Evolutionary conservation across 2,329 filamentous ascomycete species (phyloP), one percentile per base, ranked within the genome.

Genomic region (Eurotiales sp.): DNA sequence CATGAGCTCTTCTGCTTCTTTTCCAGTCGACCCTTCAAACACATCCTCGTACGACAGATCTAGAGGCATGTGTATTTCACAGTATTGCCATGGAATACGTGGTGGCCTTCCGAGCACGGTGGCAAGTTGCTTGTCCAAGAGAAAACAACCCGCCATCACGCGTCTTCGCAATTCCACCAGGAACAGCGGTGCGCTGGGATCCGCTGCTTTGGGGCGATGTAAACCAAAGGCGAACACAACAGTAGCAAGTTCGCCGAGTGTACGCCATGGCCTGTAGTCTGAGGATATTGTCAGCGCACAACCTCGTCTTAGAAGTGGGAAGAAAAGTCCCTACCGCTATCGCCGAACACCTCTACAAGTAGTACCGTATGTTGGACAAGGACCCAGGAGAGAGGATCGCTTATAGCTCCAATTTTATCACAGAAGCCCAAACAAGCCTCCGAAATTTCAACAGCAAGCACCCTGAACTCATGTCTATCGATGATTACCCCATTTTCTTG

Each of bases 241-340:
- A 17, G 66, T 71, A 1, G 69, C 65, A 1, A 77, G 62, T 44
- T 77, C 73, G 14, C 73, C 74, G 4, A 77, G 58, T 39, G 65
- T 69, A 27, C 70, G 64, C 73, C 73, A 77, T 0, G 71, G 69
- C 19, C 67, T 62, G 40, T 72, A 73, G 52, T 73, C 73, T 74
- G n/a, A 8, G 30, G 23, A 19, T 21, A 25, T 11, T 34, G 19
- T 25, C 21, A 34, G 15, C 27, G 25, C 17, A 32, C 41, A 17
- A 15, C 19, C 14, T 22, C n/a, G 30, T 21, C 7, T 34, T 27
- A 14, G 23, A 27, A 46, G 11, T 23, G n/a, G 25, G 11, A 5
- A 23, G 12, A 27, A 12, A 8, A 39, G n/a, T 8, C 25, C 39
- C 10, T 25, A 50, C 47, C 39, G 14, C 29, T 43, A 10, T 41